Conservation (phyloP, 176 grass and related monocot species). For the Oryza brachyantha region DNA sequence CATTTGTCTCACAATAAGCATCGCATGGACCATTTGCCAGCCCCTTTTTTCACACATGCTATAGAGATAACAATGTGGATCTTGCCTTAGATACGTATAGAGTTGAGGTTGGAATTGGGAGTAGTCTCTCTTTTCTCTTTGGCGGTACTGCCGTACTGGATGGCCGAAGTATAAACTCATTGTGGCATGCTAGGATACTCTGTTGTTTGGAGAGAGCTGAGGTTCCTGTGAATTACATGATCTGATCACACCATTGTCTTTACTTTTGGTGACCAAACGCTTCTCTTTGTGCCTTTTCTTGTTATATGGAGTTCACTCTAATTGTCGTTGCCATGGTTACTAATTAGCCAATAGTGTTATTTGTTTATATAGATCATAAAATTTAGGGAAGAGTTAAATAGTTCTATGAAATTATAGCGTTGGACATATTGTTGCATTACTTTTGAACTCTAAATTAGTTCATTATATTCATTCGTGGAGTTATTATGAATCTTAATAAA, state of each 20-base stretch:
- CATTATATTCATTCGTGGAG: background rate
- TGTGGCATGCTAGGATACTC: background rate
- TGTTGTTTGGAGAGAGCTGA: background rate
- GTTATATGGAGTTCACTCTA: background rate
- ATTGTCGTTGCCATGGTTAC: background rate
- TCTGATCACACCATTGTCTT: conserved; percentile 1
- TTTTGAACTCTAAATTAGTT: conserved; percentile 8
- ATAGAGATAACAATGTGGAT: background rate
- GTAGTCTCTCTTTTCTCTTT: background rate
- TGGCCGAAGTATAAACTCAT: background rate
- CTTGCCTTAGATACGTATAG: background rate
- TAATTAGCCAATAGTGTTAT: background rate
- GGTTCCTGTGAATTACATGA: background rate
- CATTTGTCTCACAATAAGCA: background rate
- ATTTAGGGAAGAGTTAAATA: background rate
- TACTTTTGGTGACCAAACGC: background rate
- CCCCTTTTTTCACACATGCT: background rate
- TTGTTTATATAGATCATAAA: background rate
- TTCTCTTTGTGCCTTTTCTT: background rate
- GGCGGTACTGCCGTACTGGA: background rate
- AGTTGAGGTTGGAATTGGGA: conserved; percentile 1
- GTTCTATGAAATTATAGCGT: background rate
- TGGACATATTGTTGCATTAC: background rate
- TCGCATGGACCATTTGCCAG: background rate
- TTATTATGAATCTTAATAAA: background rate